A percentile compares a stretch with the other conserved stretches of the same genome.
Conservation (phyloP, 768 basidiomycete species). For the Hericium coralloides region DNA sequence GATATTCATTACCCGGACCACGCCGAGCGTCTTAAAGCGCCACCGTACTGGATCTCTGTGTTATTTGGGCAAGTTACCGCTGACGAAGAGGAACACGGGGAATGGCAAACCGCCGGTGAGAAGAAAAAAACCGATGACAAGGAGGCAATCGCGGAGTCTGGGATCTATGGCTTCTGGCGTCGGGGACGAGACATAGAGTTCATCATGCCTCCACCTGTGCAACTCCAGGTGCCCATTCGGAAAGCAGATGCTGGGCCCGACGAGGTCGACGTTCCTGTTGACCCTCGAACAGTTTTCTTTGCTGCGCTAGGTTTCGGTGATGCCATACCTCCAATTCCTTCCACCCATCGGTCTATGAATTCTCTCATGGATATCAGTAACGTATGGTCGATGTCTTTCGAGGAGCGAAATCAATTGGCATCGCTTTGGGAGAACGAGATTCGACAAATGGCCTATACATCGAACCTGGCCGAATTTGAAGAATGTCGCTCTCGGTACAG, state of each 20-base stretch:
- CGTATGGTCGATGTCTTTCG: conserved; percentile 46
- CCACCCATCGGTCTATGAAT: conserved; percentile 24
- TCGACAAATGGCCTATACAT: conserved; percentile 21
- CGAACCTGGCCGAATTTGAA: conserved; percentile 34
- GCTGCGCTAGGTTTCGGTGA: conserved; percentile 23
- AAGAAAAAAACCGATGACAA: neutral
- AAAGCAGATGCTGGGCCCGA: neutral
- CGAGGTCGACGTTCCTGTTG: neutral
- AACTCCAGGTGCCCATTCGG: neutral
- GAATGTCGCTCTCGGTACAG: conserved; percentile 30
- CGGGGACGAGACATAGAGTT: conserved; percentile 8
- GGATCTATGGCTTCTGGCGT: conserved; percentile 12
- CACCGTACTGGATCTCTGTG: conserved; percentile 26
- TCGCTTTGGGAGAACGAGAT: conserved; percentile 39
- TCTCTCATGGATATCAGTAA: conserved; percentile 25
- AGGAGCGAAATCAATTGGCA: conserved; percentile 39
- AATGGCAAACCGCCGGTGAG: neutral
- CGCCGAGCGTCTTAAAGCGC: conserved; percentile 28
- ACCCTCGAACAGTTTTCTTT: conserved; percentile 25
- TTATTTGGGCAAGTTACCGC: neutral
- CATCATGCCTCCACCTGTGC: neutral
- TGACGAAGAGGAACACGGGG: conserved; percentile 9
- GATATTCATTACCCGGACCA: conserved; percentile 40
- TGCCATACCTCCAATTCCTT: conserved; percentile 30
- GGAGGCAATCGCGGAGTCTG: neutral